Base-by-base conservation (phyloP, 805 yeast genomes). In the Schwanniomyces yamadae region DNA sequence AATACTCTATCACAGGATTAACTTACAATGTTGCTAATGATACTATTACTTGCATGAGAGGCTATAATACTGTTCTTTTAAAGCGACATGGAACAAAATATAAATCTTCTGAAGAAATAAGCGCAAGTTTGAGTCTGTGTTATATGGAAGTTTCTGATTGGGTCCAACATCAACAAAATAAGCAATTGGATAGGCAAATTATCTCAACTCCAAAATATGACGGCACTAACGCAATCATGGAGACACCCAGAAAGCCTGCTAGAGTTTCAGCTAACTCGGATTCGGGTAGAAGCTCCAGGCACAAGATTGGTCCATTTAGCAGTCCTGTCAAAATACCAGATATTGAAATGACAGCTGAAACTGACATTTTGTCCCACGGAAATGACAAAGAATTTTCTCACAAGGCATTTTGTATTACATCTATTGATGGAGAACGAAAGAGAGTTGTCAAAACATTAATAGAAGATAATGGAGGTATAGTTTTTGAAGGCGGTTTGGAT, bases 31-130 rank as follows among this genome's bases (percentile, higher is more conserved):
- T 36, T 2, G 48, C 54, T 6, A 42, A 41, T 6, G 46, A 53
- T 12, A 44, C 44, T 0, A 68, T 81, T 5, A 55, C 66, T 32
- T 82, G 88, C 50, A 64, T 78, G 38, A 61, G 88, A 44, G 89
- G 89, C 0, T 82, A 63, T 48, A 79, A 80, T 49, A 60, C 68
- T 0, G 73, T 78, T 2, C 58, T 61, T 42, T 55, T 68, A 5
- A 61, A 49, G 40, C 43, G 54, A 48, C 49, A 33, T 22, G 44
- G 45, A n/a, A 46, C 39, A 16, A 45, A 42, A 30, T 37, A 18
- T n/a, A 41, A 36, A 10, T 31, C 17, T 6, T 19, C 27, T 4
- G 39, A 40, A 23, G 61, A 51, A 36, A 40, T 37, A 36, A 33
- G 37, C n/a, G 58, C 61, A 2, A 47, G 54, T 1, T 36, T 69